These are phyloP conservation scores for Gracilaria gracilis DNA, from an alignment of 23 red algal species.

Conservation along the genomic window DNA sequence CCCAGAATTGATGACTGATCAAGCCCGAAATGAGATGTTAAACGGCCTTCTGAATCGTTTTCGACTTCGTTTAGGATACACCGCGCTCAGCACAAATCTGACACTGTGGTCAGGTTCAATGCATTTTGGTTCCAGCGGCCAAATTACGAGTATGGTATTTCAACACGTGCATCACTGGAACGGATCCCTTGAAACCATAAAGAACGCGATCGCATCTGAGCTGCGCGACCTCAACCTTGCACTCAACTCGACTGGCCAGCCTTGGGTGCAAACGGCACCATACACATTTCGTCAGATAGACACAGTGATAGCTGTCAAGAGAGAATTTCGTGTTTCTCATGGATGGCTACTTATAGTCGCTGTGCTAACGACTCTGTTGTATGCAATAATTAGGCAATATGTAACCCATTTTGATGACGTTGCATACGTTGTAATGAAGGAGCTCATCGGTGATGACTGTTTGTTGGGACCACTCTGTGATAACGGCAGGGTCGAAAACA, in stretches of 20 bases:
- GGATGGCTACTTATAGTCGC: not conserved
- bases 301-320: not conserved
- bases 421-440: not conserved
- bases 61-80: not conserved
- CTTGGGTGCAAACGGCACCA: not conserved
- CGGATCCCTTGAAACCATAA: not conserved
- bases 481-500: not conserved
- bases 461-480: not conserved
- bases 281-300: not conserved
- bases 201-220: not conserved
- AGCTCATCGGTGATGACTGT: conserved; percentile 1
- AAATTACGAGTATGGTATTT: not conserved
- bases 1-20: not conserved
- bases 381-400: not conserved
- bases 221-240: not conserved
- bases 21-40: not conserved
- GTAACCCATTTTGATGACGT: conserved; percentile 4
- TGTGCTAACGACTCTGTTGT: not conserved
- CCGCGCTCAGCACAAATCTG: not conserved
- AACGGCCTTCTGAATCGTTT: not conserved
- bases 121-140: not conserved
- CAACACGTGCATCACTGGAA: not conserved
- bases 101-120: not conserved
- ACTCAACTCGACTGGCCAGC: not conserved
- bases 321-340: not conserved